These are phyloP conservation scores for Cercospora zeae-maydis DNA, from an alignment of 2,329 filamentous ascomycete species.

Conservation along the genomic window DNA sequence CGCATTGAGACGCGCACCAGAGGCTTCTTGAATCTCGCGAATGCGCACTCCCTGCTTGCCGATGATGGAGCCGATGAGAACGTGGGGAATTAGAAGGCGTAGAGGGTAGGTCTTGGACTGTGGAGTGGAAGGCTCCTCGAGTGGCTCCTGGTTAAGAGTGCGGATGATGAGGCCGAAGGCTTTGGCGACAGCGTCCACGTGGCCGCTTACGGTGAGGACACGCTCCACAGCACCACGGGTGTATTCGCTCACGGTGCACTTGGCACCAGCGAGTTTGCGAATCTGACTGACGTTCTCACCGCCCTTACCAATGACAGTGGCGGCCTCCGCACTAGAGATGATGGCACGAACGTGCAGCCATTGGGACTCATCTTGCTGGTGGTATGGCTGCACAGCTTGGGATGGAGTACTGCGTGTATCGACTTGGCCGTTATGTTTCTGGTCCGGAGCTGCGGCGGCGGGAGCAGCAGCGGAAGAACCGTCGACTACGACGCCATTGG, in stretches of 20 bases:
- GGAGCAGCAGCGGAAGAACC: slow-evolving; percentile 9
- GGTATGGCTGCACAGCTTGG: slow-evolving; percentile 42
- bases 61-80: slow-evolving; percentile 97
- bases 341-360: slow-evolving; percentile 98
- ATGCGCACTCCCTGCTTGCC: slow-evolving; percentile 95
- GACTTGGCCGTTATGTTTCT: slow-evolving; percentile 48
- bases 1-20: slow-evolving; percentile 91
- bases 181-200: slow-evolving; percentile 95
- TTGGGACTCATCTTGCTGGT: slow-evolving; percentile 77
- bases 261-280: slow-evolving; percentile 87
- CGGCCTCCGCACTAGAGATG: slow-evolving; percentile 95
- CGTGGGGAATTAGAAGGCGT: slow-evolving; percentile 90
- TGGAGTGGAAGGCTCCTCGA: slow-evolving; percentile 80
- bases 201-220: slow-evolving; percentile 93
- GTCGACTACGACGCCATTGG: slow-evolving; percentile 44
- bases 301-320: slow-evolving; percentile 96
- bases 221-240: slow-evolving; percentile 95
- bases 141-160: slow-evolving; percentile 93
- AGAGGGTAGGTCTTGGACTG: slow-evolving; percentile 97
- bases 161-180: slow-evolving; percentile 97
- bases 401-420: slow-evolving; percentile 46
- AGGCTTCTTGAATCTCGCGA: slow-evolving; percentile 96
- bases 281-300: slow-evolving; percentile 99
- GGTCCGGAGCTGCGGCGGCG: slow-evolving; percentile 7
- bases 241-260: slow-evolving; percentile 98